Conservation (phyloP, 2,329 filamentous ascomycete genomes). For the Diaporthe sp. region DNA sequence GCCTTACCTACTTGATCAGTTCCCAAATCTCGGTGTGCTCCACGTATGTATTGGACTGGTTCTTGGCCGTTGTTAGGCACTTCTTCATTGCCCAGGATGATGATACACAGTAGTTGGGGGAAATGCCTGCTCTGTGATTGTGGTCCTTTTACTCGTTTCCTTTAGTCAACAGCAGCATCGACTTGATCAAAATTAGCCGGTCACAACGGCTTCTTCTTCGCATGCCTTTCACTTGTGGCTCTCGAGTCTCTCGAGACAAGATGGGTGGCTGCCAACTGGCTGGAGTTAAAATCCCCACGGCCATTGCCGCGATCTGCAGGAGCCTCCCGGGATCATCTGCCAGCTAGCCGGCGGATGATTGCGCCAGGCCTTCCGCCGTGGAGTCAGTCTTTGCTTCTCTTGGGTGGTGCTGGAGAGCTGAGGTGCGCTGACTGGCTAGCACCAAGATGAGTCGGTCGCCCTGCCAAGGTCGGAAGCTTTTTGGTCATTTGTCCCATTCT, state of each 20-base stretch:
- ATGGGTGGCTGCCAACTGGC: constrained; percentile 25
- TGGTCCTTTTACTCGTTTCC: not conserved
- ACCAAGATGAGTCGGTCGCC: constrained; percentile 1
- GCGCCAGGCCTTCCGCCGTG: not conserved
- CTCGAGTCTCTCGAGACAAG: not conserved
- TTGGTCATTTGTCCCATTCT: constrained; percentile 20
- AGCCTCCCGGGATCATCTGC: constrained; percentile 2
- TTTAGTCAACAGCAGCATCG: not conserved
- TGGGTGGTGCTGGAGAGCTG: not conserved
- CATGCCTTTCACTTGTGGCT: not conserved
- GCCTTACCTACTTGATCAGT: constrained; percentile 28
- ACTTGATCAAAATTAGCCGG: not conserved
- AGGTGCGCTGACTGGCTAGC: constrained; percentile 3
- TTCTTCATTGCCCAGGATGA: not conserved
- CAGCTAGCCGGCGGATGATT: constrained; percentile 27
- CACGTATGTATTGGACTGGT: constrained; percentile 18
- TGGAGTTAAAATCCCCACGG: constrained; percentile 11
- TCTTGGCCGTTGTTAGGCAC: constrained; percentile 12
- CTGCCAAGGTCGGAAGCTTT: constrained; percentile 17
- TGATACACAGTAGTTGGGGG: not conserved
- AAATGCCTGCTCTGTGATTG: not conserved
- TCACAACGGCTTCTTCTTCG: not conserved
- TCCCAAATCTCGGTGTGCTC: constrained; percentile 2
- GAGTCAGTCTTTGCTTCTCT: constrained; percentile 3
- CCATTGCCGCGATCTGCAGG: constrained; percentile 28